A percentile compares a stretch with the other conserved stretches of the same genome.
These are phyloP conservation scores for Lactarius vividus DNA, from an alignment of 768 basidiomycete species.

Conservation along the genomic window DNA sequence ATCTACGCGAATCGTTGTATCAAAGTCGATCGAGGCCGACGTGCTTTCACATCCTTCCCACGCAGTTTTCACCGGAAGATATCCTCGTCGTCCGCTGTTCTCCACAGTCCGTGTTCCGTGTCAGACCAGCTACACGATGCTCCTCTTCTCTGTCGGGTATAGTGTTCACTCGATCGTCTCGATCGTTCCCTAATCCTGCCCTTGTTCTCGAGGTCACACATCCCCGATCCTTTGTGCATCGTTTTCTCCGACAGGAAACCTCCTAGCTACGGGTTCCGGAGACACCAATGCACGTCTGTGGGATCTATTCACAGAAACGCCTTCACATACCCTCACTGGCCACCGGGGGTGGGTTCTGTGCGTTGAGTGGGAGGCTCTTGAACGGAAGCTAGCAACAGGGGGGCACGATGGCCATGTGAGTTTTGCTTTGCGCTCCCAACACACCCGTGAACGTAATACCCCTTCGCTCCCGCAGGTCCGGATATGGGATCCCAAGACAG, in stretches of 20 bases:
- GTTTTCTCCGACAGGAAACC: slow-evolving; percentile 89
- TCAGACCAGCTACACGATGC: slow-evolving; percentile 90
- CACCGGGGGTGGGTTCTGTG: slow-evolving; percentile 97
- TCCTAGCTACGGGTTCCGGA: slow-evolving; percentile 93
- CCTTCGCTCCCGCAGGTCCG: slow-evolving; percentile 48
- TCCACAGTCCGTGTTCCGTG: slow-evolving; percentile 93
- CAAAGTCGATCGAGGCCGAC: slow-evolving; percentile 81
- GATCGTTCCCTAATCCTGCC: not conserved
- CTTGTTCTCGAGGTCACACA: slow-evolving; percentile 63
- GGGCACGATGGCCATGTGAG: slow-evolving; percentile 90
- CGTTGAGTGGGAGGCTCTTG: slow-evolving; percentile 95
- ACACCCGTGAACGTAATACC: not conserved
- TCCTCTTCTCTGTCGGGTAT: slow-evolving; percentile 86
- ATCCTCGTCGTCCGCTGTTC: slow-evolving; percentile 86
- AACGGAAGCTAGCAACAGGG: slow-evolving; percentile 86
- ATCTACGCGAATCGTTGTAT: slow-evolving; percentile 75
- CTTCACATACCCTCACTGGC: slow-evolving; percentile 80
- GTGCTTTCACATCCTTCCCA: slow-evolving; percentile 70
- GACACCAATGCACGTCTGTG: slow-evolving; percentile 91
- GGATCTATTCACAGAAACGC: slow-evolving; percentile 92
- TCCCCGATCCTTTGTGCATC: slow-evolving; percentile 93
- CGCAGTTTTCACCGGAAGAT: slow-evolving; percentile 79
- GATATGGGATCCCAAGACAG: slow-evolving; percentile 92
- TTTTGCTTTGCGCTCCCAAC: slow-evolving; percentile 6
- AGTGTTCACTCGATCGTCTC: slow-evolving; percentile 29